Evolutionary conservation across 345 rosid genomes (phyloP).

Genomic region (Populus pruinosa): DNA sequence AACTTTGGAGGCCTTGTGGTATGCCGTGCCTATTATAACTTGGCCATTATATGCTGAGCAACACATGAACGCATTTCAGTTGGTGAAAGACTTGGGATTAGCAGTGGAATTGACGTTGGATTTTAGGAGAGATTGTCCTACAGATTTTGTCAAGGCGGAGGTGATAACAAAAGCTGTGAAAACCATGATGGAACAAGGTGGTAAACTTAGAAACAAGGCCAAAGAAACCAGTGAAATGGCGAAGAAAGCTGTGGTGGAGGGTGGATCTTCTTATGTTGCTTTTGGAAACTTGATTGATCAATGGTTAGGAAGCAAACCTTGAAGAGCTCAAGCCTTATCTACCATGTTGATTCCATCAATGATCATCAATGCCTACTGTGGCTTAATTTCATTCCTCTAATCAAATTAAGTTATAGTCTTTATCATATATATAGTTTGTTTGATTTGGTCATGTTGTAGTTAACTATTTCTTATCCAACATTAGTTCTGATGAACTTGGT

Average conservation of each 20-base stretch:
- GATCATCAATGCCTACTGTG: not conserved
- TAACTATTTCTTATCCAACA: too few species aligned
- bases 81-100: conserved; percentile 39
- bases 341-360: not conserved
- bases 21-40: conserved; percentile 42
- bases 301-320: not conserved
- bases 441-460: not conserved
- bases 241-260: conserved; percentile 25
- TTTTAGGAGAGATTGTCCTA: conserved; percentile 19
- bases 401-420: too few species aligned
- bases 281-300: not conserved
- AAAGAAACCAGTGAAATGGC: conserved; percentile 27
- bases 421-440: too few species aligned
- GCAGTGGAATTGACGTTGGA: conserved; percentile 48
- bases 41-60: conserved; percentile 62
- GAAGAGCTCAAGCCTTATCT: not conserved
- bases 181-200: conserved; percentile 29
- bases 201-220: conserved; percentile 30
- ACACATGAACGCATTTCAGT: conserved; percentile 44
- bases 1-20: conserved; percentile 45
- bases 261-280: conserved; percentile 34
- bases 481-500: too few species aligned
- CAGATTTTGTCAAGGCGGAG: conserved; percentile 17
- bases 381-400: not conserved
- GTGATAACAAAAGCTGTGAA: conserved; percentile 37